Evolutionary conservation across 352 stramenopile genomes (phyloP).

Genomic region (Phytophthora idaei): DNA sequence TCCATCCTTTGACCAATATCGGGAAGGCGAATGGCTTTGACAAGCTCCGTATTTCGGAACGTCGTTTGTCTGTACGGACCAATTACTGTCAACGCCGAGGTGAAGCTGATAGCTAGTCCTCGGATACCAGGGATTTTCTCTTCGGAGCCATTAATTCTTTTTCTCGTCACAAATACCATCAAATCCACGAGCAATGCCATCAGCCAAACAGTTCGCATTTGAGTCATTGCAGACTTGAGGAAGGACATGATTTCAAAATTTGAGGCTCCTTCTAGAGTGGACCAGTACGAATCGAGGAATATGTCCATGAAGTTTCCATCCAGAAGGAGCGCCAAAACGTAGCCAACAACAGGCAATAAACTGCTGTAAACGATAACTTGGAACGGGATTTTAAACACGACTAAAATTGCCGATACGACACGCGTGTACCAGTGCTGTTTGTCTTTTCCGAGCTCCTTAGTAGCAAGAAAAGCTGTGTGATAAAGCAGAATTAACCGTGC

Average conservation of each 20-base stretch:
- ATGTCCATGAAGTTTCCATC: constrained; percentile 49
- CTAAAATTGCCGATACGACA: constrained; percentile 11
- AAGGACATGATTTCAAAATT: constrained; percentile 38
- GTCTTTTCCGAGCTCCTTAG: not conserved
- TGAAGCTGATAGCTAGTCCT: constrained; percentile 41
- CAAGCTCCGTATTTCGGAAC: constrained; percentile 12
- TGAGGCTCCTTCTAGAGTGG: constrained; percentile 21
- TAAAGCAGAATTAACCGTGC: constrained; percentile 41
- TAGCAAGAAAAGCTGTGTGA: constrained; percentile 21
- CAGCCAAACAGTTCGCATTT: constrained; percentile 57
- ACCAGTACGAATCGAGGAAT: constrained; percentile 46
- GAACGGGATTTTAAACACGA: constrained; percentile 50
- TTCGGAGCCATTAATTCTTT: constrained; percentile 5
- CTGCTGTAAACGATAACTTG: constrained; percentile 60
- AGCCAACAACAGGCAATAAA: constrained; percentile 41
- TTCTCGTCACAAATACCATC: constrained; percentile 18
- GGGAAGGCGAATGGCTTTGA: not conserved
- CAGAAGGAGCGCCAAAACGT: constrained; percentile 44
- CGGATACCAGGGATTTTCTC: constrained; percentile 37
- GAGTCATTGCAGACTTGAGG: constrained; percentile 34
- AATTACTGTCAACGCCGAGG: constrained; percentile 37
- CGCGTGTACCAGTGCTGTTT: not conserved
- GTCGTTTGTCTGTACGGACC: constrained; percentile 31
- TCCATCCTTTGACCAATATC: constrained; percentile 6
- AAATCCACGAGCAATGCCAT: constrained; percentile 43